A percentile compares a stretch with the other conserved stretches of the same genome.
Evolutionary conservation across 495 filamentous ascomycete genomes (phyloP).

Genomic region (Daldinia vernicosa): DNA sequence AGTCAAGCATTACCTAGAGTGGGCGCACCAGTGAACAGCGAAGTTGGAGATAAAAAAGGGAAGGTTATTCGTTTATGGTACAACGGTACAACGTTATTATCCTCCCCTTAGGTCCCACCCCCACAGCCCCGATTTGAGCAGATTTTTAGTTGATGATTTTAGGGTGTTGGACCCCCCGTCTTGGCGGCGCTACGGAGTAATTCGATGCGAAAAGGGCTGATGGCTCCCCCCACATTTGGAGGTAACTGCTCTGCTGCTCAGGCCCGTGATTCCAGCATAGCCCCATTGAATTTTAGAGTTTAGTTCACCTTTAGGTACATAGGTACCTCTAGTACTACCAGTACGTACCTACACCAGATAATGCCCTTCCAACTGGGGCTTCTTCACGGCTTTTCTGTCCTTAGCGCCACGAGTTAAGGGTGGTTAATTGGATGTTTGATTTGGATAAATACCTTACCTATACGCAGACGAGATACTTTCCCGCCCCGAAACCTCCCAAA

Average conservation of each 20-base stretch:
- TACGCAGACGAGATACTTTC: slow-evolving; percentile 27
- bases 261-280: slow-evolving; percentile 37
- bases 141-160: slow-evolving; percentile 31
- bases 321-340: neutral
- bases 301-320: neutral
- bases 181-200: slow-evolving; percentile 38
- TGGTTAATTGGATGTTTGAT: slow-evolving; percentile 39
- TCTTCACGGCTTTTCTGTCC: slow-evolving; percentile 5
- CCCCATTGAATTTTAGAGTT: neutral
- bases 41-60: slow-evolving; percentile 23
- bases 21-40: slow-evolving; percentile 24
- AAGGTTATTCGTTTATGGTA: no score
- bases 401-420: slow-evolving; percentile 13
- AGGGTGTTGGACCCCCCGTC: slow-evolving; percentile 27
- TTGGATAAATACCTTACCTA: slow-evolving; percentile 47
- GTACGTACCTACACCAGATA: slow-evolving; percentile 6
- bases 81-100: slow-evolving; percentile 9
- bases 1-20: slow-evolving; percentile 32
- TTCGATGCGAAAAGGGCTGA: slow-evolving; percentile 33
- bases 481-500: slow-evolving; percentile 28
- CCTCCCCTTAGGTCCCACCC: no score
- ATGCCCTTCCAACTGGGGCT: slow-evolving; percentile 1
- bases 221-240: slow-evolving; percentile 23
- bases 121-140: no score
- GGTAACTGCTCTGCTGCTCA: slow-evolving; percentile 7